These are phyloP conservation scores for Penicillium concentricum DNA, from an alignment of 2,329 filamentous ascomycete genomes.

Conservation along the genomic window DNA sequence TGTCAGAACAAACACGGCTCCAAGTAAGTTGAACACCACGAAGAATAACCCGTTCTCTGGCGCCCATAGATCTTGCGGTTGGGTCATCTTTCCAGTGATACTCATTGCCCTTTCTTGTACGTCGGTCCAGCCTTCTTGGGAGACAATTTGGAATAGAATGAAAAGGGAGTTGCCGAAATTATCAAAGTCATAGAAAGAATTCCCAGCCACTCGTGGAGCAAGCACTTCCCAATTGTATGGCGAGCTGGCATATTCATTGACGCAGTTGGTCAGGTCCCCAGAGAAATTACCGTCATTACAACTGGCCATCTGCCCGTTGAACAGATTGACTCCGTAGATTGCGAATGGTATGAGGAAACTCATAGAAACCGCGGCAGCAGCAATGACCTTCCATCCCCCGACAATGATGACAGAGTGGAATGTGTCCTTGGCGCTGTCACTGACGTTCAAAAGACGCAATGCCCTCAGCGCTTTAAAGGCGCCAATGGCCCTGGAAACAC, in stretches of 20 bases:
- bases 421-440: slow-evolving; percentile 90
- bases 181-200: slow-evolving; percentile 88
- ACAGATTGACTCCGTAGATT: slow-evolving; percentile 91
- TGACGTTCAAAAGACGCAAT: slow-evolving; percentile 87
- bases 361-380: slow-evolving; percentile 87
- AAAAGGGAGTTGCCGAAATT: slow-evolving; percentile 92
- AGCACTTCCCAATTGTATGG: slow-evolving; percentile 85
- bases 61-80: slow-evolving; percentile 67
- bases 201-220: slow-evolving; percentile 75
- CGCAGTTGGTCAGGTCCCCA: slow-evolving; percentile 64
- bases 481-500: slow-evolving; percentile 84
- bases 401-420: slow-evolving; percentile 96
- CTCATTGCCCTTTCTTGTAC: slow-evolving; percentile 83
- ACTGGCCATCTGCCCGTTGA: slow-evolving; percentile 72
- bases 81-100: slow-evolving; percentile 72
- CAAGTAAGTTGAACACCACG: slow-evolving; percentile 91
- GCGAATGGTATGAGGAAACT: slow-evolving; percentile 95
- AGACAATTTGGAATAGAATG: slow-evolving; percentile 97
- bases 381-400: slow-evolving; percentile 90
- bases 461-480: slow-evolving; percentile 97
- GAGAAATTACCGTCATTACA: slow-evolving; percentile 74
- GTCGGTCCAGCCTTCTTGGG: slow-evolving; percentile 95
- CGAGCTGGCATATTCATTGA: slow-evolving; percentile 74
- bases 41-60: slow-evolving; percentile 93
- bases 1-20: slow-evolving; percentile 93